These are phyloP conservation scores for Vigna trinervia DNA, from an alignment of 306 rosid genomes.

Conservation along the genomic window DNA sequence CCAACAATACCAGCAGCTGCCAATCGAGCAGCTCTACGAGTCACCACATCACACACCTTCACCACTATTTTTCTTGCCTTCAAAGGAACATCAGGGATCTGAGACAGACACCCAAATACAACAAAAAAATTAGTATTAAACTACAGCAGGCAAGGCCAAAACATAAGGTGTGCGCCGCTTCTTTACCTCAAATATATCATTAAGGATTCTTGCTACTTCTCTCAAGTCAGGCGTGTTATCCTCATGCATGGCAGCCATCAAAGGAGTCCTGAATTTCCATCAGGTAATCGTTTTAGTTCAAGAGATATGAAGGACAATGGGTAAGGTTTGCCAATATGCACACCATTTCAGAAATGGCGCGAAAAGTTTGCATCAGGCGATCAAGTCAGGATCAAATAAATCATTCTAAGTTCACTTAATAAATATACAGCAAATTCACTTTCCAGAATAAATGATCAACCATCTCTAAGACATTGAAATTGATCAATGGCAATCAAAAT, in stretches of 20 bases:
- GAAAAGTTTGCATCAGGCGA: neutral
- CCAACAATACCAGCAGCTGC: constrained; percentile 95
- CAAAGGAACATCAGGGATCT: constrained; percentile 74
- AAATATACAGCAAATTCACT: constrained; percentile 18
- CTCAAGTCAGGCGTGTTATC: constrained; percentile 79
- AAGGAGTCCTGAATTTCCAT: constrained; percentile 69
- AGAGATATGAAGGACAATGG: neutral
- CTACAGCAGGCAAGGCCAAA: neutral
- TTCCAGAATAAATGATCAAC: neutral
- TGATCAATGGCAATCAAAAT: neutral
- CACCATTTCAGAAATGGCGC: neutral
- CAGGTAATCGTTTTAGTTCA: constrained; percentile 12
- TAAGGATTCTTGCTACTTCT: constrained; percentile 69
- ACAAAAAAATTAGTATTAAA: constrained; percentile 17
- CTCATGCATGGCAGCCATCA: constrained; percentile 88
- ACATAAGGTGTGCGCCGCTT: neutral
- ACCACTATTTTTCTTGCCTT: constrained; percentile 77
- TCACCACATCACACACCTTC: constrained; percentile 79
- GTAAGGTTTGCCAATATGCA: neutral
- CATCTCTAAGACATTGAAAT: neutral
- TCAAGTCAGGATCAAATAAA: neutral
- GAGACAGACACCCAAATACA: constrained; percentile 42
- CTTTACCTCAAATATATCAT: constrained; percentile 73
- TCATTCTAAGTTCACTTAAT: neutral
- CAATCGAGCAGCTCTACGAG: constrained; percentile 84